phyloP scores from a whole-genome alignment of 495 filamentous ascomycete genomes.

The Neurospora pannonica region DNA sequence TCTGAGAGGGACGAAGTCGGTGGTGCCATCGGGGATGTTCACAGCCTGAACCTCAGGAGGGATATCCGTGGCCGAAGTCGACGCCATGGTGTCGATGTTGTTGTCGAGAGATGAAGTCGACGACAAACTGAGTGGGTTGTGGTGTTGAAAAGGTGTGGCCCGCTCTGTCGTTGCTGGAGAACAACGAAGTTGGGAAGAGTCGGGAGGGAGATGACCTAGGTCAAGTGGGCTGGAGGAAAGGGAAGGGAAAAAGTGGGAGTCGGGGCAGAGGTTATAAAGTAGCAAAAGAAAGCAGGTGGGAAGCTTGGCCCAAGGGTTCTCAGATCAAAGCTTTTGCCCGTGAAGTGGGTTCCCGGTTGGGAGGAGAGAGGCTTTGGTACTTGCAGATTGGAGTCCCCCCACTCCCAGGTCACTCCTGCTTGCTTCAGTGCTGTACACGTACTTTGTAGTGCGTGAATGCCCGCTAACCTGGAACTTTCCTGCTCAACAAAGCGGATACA shows the following conservation, averaged over 20 bases:
- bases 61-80: constrained; percentile 23
- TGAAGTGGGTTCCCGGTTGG: neutral
- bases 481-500: neutral
- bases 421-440: neutral
- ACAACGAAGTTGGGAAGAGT: neutral
- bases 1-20: constrained; percentile 38
- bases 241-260: neutral
- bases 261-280: neutral
- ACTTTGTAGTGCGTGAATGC: neutral
- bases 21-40: constrained; percentile 39
- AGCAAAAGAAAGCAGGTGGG: neutral
- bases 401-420: neutral
- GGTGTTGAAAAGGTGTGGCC: neutral
- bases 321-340: neutral
- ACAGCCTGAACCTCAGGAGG: constrained; percentile 20
- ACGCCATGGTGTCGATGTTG: constrained; percentile 30
- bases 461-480: neutral
- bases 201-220: neutral
- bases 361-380: neutral
- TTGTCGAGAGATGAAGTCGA: neutral
- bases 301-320: neutral
- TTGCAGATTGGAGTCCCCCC: neutral
- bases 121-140: neutral
- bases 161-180: neutral
- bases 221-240: neutral